phyloP scores from a whole-genome alignment of 345 rosid species.

The Bruguiera gymnorhiza region DNA sequence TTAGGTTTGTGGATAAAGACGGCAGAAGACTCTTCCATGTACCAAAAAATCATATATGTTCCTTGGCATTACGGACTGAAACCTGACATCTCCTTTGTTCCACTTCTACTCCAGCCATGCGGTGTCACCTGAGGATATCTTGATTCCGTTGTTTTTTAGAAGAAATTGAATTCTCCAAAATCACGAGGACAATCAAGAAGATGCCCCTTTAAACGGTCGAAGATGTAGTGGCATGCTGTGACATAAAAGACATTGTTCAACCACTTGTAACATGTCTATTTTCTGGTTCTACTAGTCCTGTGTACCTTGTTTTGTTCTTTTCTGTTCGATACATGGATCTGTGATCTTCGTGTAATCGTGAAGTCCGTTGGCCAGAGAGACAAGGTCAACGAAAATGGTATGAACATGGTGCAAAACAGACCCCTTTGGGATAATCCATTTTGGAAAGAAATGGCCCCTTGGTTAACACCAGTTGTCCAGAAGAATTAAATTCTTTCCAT shows the following conservation, averaged over 20 bases:
- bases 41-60: no score
- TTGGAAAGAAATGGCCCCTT: neutral
- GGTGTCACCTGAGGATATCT: neutral
- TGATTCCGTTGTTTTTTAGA: neutral
- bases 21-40: no score
- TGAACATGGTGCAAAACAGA: neutral
- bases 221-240: neutral
- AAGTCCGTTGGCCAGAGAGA: constrained; percentile 17
- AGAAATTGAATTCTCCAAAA: neutral
- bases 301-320: neutral
- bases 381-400: neutral
- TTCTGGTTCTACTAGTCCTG: neutral
- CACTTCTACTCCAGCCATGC: neutral
- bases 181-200: neutral
- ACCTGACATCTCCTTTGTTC: no score
- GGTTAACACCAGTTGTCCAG: neutral
- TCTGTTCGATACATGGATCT: neutral
- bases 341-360: neutral
- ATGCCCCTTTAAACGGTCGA: neutral
- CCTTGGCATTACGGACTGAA: no score
- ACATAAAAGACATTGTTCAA: neutral
- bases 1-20: no score
- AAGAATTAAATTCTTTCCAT: no score
- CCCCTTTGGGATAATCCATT: constrained; percentile 1
- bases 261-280: constrained; percentile 13